Conservation (phyloP, 345 rosid species). For the Turnera subulata region DNA sequence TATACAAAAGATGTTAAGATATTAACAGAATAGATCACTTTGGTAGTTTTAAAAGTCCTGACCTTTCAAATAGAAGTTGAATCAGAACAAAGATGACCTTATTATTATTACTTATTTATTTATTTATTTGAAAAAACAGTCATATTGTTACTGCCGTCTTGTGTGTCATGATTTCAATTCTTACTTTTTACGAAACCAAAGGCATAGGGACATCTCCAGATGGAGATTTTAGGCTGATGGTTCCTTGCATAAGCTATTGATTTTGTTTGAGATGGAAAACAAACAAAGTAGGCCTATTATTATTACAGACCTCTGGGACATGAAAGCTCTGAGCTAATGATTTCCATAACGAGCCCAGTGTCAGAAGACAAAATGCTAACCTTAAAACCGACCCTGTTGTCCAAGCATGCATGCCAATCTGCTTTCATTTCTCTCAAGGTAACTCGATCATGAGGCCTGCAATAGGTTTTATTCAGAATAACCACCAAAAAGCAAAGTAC, state of each 20-base stretch:
- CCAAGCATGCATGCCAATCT: slow-evolving; percentile 91
- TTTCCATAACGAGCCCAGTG: too few relatives aligned
- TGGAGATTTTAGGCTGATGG: too few relatives aligned
- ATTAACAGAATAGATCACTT: neutral
- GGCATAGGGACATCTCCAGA: too few relatives aligned
- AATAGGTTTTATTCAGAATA: neutral
- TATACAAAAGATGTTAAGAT: neutral
- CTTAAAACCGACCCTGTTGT: slow-evolving; percentile 87
- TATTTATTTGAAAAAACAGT: too few relatives aligned
- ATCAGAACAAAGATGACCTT: neutral
- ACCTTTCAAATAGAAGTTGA: neutral
- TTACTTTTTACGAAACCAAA: too few relatives aligned
- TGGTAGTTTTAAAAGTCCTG: too few relatives aligned
- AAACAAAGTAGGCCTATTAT: neutral
- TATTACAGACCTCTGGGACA: neutral
- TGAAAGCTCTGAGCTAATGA: too few relatives aligned
- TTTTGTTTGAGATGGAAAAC: neutral
- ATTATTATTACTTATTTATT: neutral
- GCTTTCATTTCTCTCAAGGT: slow-evolving; percentile 83
- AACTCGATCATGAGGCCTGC: slow-evolving; percentile 93
- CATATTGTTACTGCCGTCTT: neutral
- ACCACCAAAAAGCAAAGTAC: slow-evolving; percentile 4
- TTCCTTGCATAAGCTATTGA: neutral
- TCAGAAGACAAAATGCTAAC: slow-evolving; percentile 34
- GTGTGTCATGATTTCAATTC: too few relatives aligned